phyloP scores from a whole-genome alignment of 2,329 filamentous ascomycete species.

The Colletotrichum orbiculare region DNA sequence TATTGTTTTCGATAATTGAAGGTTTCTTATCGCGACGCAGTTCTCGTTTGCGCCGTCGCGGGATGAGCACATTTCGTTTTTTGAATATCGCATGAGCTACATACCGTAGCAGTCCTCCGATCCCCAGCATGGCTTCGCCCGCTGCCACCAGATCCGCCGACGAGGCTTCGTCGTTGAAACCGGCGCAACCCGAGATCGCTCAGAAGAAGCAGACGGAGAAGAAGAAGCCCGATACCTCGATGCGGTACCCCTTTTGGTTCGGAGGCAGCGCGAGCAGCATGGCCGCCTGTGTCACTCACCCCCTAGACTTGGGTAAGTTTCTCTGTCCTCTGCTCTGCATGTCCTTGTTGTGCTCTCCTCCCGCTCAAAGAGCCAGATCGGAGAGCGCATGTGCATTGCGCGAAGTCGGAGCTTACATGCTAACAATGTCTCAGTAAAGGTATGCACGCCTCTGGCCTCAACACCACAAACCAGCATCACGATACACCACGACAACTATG shows the following conservation, averaged over 20 bases:
- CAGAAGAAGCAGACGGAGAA: slow-evolving; percentile 37
- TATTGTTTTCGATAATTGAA: not conserved
- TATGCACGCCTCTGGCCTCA: slow-evolving; percentile 29
- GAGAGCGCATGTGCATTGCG: slow-evolving; percentile 2
- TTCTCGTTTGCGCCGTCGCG: slow-evolving; percentile 23
- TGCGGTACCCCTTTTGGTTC: slow-evolving; percentile 90
- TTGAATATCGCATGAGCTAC: slow-evolving; percentile 27
- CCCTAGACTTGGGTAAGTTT: slow-evolving; percentile 85
- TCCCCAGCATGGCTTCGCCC: slow-evolving; percentile 37
- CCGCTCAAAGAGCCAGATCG: too few relatives aligned
- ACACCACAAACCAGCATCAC: not conserved
- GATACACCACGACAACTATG: not conserved
- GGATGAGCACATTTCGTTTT: slow-evolving; percentile 17
- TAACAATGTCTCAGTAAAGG: slow-evolving; percentile 60
- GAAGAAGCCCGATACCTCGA: slow-evolving; percentile 53
- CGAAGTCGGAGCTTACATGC: slow-evolving; percentile 25
- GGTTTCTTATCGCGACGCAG: slow-evolving; percentile 12
- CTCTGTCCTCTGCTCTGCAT: not conserved
- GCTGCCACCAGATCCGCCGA: slow-evolving; percentile 29
- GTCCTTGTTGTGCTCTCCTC: not conserved
- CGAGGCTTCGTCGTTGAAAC: slow-evolving; percentile 15
- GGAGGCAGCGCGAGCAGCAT: slow-evolving; percentile 93
- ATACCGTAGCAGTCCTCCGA: slow-evolving; percentile 41
- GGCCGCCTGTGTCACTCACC: slow-evolving; percentile 92
- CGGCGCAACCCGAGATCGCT: slow-evolving; percentile 8